These are phyloP conservation scores for Ceratobasidium sp. DNA, from an alignment of 1,284 basidiomycete genomes.

Conservation along the genomic window DNA sequence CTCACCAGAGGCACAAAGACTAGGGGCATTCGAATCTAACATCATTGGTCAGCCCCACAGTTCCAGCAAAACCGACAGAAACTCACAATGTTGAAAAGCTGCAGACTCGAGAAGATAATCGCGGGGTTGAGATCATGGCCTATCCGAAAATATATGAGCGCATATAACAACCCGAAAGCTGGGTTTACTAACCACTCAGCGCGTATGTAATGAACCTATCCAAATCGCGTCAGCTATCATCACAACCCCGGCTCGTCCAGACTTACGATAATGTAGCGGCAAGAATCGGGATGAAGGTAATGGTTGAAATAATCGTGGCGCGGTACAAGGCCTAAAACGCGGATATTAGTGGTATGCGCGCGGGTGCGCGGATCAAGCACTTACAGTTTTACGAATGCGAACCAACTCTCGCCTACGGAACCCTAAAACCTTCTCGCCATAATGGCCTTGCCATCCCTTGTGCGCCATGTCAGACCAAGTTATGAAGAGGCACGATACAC, in stretches of 20 bases:
- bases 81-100: constrained; percentile 71
- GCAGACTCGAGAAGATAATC: constrained; percentile 74
- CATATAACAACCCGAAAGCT: not conserved
- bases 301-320: constrained; percentile 62
- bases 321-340: constrained; percentile 41
- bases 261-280: constrained; percentile 71
- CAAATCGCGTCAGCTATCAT: not conserved
- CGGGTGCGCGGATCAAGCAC: constrained; percentile 44
- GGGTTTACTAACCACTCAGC: constrained; percentile 5
- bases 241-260: not conserved
- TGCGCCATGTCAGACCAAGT: constrained; percentile 39
- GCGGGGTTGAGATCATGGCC: constrained; percentile 71
- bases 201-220: constrained; percentile 27
- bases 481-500: constrained; percentile 43
- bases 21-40: constrained; percentile 32
- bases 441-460: constrained; percentile 59
- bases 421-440: constrained; percentile 58
- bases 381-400: constrained; percentile 57
- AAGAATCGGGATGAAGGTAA: constrained; percentile 68
- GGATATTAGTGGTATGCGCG: not conserved
- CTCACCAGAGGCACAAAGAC: constrained; percentile 28
- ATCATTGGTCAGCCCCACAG: not conserved
- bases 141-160: constrained; percentile 65
- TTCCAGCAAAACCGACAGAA: not conserved
- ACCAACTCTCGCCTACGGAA: constrained; percentile 62